Conservation (phyloP, 1,139 yeast species). For the Blastobotrys illinoisensis region DNA sequence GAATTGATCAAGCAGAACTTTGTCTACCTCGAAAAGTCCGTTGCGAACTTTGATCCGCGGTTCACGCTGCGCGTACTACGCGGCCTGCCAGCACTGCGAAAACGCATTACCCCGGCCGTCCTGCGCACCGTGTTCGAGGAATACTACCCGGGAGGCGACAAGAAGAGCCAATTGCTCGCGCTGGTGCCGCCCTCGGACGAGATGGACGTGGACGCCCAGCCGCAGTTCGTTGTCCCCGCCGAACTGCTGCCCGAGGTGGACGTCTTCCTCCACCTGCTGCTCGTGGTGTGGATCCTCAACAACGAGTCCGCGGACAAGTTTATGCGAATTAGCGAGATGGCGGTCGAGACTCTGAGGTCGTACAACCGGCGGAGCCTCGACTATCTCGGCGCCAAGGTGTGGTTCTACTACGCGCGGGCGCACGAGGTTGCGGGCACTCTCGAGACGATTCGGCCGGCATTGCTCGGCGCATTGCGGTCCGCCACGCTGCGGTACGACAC, state of each 20-base stretch:
- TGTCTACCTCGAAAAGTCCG: slow-evolving; percentile 61
- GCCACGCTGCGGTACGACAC: slow-evolving; percentile 88
- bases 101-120: slow-evolving; percentile 49
- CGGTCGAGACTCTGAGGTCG: slow-evolving; percentile 51
- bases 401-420: slow-evolving; percentile 86
- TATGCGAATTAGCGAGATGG: slow-evolving; percentile 34
- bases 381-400: slow-evolving; percentile 78
- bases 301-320: slow-evolving; percentile 39
- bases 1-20: slow-evolving; percentile 50
- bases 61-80: slow-evolving; percentile 81
- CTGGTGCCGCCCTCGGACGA: slow-evolving; percentile 23
- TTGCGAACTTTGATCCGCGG: slow-evolving; percentile 75
- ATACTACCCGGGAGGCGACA: slow-evolving; percentile 47
- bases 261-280: slow-evolving; percentile 69
- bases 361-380: slow-evolving; percentile 84
- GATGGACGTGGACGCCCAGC: slow-evolving; percentile 28
- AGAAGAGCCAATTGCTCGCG: slow-evolving; percentile 42
- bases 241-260: slow-evolving; percentile 68
- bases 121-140: slow-evolving; percentile 50
- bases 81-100: slow-evolving; percentile 72
- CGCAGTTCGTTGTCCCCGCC: slow-evolving; percentile 25
- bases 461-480: slow-evolving; percentile 73
- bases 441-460: slow-evolving; percentile 56
- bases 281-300: slow-evolving; percentile 74
- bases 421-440: slow-evolving; percentile 56